Conservation (phyloP, 148 eudicot genomes). For the Nyssa sinensis region DNA sequence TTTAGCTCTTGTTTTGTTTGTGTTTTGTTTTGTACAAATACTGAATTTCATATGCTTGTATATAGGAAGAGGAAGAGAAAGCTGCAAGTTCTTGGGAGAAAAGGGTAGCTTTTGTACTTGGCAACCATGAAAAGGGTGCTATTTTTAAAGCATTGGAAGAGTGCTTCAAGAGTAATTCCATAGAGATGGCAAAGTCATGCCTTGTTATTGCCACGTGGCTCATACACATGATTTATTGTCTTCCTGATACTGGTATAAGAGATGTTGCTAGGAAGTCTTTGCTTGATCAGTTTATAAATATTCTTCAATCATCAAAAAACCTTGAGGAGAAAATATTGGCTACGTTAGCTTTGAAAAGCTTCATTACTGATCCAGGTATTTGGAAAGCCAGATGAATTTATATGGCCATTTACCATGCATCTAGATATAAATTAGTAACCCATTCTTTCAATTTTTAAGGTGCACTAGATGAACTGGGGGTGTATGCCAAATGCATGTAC, state of each 20-base stretch:
- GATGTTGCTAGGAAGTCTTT: slow-evolving; percentile 42
- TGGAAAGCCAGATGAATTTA: neutral
- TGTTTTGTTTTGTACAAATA: neutral
- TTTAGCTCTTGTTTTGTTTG: neutral
- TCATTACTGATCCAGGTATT: slow-evolving; percentile 43
- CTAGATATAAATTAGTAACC: neutral
- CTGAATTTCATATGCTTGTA: neutral
- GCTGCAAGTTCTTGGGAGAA: slow-evolving; percentile 49
- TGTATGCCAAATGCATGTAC: slow-evolving; percentile 42
- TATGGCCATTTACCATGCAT: neutral
- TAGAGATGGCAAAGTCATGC: slow-evolving; percentile 45
- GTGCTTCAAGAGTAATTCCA: slow-evolving; percentile 42
- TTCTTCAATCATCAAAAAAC: slow-evolving; percentile 49
- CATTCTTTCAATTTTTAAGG: slow-evolving; percentile 17
- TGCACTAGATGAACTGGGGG: slow-evolving; percentile 41
- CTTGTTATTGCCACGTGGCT: slow-evolving; percentile 51
- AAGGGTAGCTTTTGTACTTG: slow-evolving; percentile 49
- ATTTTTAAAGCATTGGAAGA: slow-evolving; percentile 51
- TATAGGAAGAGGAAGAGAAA: slow-evolving; percentile 51
- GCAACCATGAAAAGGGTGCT: slow-evolving; percentile 48
- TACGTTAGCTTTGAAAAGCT: slow-evolving; percentile 46
- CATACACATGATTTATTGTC: slow-evolving; percentile 38
- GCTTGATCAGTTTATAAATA: slow-evolving; percentile 46
- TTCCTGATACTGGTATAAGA: slow-evolving; percentile 53
- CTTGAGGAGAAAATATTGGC: slow-evolving; percentile 54